Evolutionary conservation across 2,329 filamentous ascomycete genomes (phyloP), one percentile per base, ranked within the genome.

Genomic region (Monosporascus sp.): DNA sequence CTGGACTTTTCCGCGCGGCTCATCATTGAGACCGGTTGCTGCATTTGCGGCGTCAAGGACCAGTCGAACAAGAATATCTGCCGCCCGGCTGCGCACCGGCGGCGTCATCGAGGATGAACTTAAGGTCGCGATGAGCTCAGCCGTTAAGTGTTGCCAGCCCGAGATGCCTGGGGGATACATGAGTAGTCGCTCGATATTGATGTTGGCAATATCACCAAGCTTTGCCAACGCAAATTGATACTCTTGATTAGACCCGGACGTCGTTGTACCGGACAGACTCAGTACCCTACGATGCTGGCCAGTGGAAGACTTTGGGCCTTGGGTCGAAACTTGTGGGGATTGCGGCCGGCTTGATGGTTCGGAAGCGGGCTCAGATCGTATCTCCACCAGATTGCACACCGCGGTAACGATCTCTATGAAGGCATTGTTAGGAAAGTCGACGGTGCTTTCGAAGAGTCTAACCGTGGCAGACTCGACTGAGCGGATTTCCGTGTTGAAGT

Each of bases 401-500:
- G 91, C 87, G 51, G 79, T 75, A 2, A 97, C 76, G 9, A 97
- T 84, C 58, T 90, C 83, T 5, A 87, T 75, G 62, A 97, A 97
- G 0, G 91, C 79, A 17, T 85, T 79, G 59, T 93, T 91, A 0
- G 91, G 90, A 63, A 96, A 97, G 61, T 97, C 92, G 17, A 88
- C 79, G 0, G 92, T 97, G 70, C 91, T 96, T 67, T 97, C 94
- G 54, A 97, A 86, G 19, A 99, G 77, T 57, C 94, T 85, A 1
- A 85, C 85, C 1, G 91, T 91, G 3, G 94, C 94, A 7, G 88
- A 87, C 69, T 97, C 90, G 0, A 97, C 93, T 34, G 94, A 90
- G 55, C 88, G 83, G 27, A 96, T 88, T 67, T 99, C 94, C 0
- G 83, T 78, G 38, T 83, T 84, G 62, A 97, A 86, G 61, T 90